Evolutionary conservation across 257 asterid genomes (phyloP).

Genomic region (Anisodus acutangulus): DNA sequence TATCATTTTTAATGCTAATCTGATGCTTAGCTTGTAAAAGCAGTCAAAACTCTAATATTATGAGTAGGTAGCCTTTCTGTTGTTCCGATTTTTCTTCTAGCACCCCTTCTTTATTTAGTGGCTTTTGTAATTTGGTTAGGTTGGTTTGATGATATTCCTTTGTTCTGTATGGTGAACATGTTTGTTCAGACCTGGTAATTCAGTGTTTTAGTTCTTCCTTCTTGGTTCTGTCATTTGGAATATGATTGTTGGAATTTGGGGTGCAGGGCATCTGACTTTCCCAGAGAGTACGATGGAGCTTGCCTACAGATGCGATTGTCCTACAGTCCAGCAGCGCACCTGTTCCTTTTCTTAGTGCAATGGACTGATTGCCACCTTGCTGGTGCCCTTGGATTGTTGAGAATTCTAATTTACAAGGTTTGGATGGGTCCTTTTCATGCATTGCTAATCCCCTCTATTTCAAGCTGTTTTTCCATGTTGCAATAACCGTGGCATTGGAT

Average conservation of each 20-base stretch:
- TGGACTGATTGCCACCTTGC: constrained; percentile 97
- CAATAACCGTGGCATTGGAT: neutral
- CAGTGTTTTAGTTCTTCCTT: neutral
- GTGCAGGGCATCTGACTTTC: constrained; percentile 87
- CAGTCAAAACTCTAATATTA: neutral
- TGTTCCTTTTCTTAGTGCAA: constrained; percentile 86
- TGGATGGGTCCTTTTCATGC: constrained; percentile 23
- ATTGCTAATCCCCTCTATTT: neutral
- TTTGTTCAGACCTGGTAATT: neutral
- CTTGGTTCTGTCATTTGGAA: neutral
- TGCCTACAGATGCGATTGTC: constrained; percentile 97
- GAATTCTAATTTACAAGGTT: constrained; percentile 91
- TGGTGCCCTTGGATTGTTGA: constrained; percentile 91
- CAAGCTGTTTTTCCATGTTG: constrained; percentile 2
- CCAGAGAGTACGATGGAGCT: constrained; percentile 88
- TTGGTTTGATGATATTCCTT: neutral
- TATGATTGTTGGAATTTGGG: constrained; percentile 24
- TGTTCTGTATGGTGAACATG: constrained; percentile 5
- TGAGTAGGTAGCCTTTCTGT: neutral
- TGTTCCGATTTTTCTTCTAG: neutral
- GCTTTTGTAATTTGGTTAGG: neutral
- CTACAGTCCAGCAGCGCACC: constrained; percentile 91
- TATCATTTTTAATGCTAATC: constrained; percentile 46
- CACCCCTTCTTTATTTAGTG: neutral
- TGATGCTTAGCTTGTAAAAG: constrained; percentile 36